Percentiles rank a stretch among this genome's conserved stretches.
phyloP scores from a whole-genome alignment of 2,329 filamentous ascomycete species.

The Fusarium sp. region DNA sequence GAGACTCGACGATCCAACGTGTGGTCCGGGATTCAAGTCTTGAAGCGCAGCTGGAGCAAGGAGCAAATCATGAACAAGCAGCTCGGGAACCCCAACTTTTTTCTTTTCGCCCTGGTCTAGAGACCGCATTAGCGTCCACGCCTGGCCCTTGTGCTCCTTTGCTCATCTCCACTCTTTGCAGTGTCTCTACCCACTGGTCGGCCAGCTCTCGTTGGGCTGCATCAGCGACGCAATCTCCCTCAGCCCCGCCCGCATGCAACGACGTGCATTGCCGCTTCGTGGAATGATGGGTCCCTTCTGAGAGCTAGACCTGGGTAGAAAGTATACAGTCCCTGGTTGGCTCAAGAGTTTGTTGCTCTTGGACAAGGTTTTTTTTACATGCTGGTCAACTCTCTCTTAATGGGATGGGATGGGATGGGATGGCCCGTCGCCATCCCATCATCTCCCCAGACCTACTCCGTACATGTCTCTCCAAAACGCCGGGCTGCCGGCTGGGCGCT shows the following conservation, averaged over 20 bases:
- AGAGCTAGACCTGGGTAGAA: constrained; percentile 16
- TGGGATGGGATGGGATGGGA: neutral
- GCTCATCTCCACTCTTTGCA: constrained; percentile 2
- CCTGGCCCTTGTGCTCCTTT: constrained; percentile 1
- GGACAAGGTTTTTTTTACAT: neutral
- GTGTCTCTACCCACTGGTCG: neutral
- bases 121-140: constrained; percentile 27
- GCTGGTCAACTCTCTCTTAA: constrained; percentile 6
- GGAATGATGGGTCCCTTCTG: constrained; percentile 26
- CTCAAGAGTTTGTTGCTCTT: neutral
- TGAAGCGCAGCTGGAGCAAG: neutral
- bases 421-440: constrained; percentile 12
- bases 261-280: constrained; percentile 32
- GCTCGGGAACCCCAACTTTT: constrained; percentile 37
- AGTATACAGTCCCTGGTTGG: constrained; percentile 4
- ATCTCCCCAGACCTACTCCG: neutral
- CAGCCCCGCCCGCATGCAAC: constrained; percentile 33
- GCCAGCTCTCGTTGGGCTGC: constrained; percentile 6
- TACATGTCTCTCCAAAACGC: constrained; percentile 5
- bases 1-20: constrained; percentile 2
- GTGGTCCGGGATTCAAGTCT: constrained; percentile 1
- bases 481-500: constrained; percentile 18
- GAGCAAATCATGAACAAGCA: constrained; percentile 5
- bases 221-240: constrained; percentile 29
- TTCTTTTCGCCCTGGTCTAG: constrained; percentile 28